phyloP scores from a whole-genome alignment of 352 stramenopile genomes.

The Pythium periplocum region DNA sequence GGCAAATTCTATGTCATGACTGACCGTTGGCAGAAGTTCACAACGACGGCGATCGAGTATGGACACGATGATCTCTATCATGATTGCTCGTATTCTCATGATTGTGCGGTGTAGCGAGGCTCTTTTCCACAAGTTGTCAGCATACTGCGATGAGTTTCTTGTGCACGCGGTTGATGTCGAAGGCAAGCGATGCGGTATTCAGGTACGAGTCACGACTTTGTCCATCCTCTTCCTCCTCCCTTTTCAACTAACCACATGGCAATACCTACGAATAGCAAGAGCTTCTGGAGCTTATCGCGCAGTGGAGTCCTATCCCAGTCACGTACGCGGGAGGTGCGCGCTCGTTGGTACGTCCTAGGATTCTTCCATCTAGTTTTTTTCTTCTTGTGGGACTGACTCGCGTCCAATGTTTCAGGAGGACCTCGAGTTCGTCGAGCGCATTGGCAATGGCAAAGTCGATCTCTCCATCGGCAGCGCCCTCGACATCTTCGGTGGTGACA shows the following conservation, averaged over 20 bases:
- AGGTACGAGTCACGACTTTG: conserved; percentile 32
- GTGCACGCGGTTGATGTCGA: conserved; percentile 98
- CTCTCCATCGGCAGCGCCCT: conserved; percentile 98
- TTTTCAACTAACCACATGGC: neutral
- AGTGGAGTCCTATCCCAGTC: conserved; percentile 92
- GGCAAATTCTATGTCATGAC: conserved; percentile 94
- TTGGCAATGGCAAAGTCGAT: conserved; percentile 93
- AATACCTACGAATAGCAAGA: conserved; percentile 72
- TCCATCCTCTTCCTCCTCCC: neutral
- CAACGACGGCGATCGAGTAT: conserved; percentile 87
- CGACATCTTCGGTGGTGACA: conserved; percentile 95
- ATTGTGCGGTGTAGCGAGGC: conserved; percentile 36
- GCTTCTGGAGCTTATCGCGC: conserved; percentile 89
- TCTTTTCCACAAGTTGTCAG: conserved; percentile 85
- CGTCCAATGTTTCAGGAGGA: conserved; percentile 57
- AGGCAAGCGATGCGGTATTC: conserved; percentile 93
- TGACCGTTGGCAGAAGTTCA: conserved; percentile 97
- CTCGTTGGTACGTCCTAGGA: conserved; percentile 55
- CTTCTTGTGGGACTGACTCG: too few species aligned
- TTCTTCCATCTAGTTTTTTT: neutral
- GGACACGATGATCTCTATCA: neutral
- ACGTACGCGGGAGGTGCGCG: conserved; percentile 96
- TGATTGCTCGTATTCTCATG: neutral
- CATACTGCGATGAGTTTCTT: conserved; percentile 97
- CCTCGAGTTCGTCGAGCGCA: conserved; percentile 90